phyloP scores from a whole-genome alignment of 2,329 filamentous ascomycete species.

The Pseudocercospora cruenta region DNA sequence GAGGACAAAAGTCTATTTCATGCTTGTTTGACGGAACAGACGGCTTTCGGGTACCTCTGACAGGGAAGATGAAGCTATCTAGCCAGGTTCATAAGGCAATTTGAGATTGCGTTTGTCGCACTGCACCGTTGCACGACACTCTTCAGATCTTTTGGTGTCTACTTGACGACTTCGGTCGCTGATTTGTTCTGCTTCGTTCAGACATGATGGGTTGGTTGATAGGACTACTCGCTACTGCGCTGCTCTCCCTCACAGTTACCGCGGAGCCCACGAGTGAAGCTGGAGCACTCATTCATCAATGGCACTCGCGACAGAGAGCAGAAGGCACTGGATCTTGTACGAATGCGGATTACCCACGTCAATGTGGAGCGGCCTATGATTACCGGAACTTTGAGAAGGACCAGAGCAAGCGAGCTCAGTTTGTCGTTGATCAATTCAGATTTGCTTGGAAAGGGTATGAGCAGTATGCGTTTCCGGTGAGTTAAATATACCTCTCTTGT shows the following conservation, averaged over 20 bases:
- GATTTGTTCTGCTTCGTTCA: neutral
- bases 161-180: neutral
- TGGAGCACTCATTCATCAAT: neutral
- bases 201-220: neutral
- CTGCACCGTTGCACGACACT: neutral
- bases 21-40: neutral
- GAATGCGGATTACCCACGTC: constrained; percentile 11
- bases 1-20: neutral
- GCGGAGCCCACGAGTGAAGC: neutral
- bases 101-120: neutral
- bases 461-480: constrained; percentile 40
- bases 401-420: constrained; percentile 51
- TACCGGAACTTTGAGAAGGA: constrained; percentile 22
- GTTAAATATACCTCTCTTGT: neutral
- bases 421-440: constrained; percentile 69
- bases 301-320: neutral
- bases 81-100: neutral
- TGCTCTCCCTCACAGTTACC: neutral
- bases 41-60: neutral
- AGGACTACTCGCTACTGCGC: neutral
- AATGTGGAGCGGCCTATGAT: constrained; percentile 23
- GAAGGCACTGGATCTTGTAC: neutral
- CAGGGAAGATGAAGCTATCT: neutral
- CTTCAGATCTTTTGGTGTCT: neutral
- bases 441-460: constrained; percentile 67